A percentile compares a stretch with the other conserved stretches of the same genome.
Conservation (phyloP, 371 early-diverging fungal species). For the Haplosporangium sp. region DNA sequence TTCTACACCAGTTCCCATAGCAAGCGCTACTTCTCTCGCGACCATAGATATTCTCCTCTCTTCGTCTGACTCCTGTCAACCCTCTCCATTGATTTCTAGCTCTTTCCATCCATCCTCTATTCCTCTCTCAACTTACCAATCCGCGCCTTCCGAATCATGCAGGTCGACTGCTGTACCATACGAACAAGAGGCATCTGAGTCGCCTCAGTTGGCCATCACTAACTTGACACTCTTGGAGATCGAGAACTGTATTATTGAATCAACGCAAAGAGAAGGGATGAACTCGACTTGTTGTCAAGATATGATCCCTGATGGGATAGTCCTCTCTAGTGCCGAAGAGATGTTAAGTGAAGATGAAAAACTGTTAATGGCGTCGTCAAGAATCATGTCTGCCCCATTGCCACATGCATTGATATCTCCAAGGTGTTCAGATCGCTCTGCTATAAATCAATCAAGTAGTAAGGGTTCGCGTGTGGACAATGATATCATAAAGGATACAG, state of each 20-base stretch:
- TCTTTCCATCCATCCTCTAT: neutral
- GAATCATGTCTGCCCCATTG: neutral
- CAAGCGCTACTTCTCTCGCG: neutral
- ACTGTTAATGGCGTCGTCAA: neutral
- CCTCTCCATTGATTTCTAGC: neutral
- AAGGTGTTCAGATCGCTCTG: neutral
- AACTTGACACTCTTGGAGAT: constrained; percentile 9
- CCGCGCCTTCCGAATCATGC: too few species aligned
- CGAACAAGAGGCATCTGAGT: neutral
- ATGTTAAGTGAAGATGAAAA: neutral
- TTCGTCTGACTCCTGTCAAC: neutral
- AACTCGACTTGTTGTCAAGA: constrained; percentile 33
- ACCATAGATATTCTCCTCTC: neutral
- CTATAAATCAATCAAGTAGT: neutral
- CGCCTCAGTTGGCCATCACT: neutral
- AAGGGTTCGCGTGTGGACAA: neutral
- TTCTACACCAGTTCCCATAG: neutral
- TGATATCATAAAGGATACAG: neutral
- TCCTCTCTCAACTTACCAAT: neutral
- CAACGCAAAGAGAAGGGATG: constrained; percentile 23
- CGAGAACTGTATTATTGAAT: constrained; percentile 35
- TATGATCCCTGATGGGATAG: constrained; percentile 16
- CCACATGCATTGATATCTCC: neutral
- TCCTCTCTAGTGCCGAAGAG: constrained; percentile 1
- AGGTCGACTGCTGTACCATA: neutral